Evolutionary conservation across 352 stramenopile species (phyloP), one percentile per base, ranked within the genome.

Genomic region (Globisporangium uncinulatum): DNA sequence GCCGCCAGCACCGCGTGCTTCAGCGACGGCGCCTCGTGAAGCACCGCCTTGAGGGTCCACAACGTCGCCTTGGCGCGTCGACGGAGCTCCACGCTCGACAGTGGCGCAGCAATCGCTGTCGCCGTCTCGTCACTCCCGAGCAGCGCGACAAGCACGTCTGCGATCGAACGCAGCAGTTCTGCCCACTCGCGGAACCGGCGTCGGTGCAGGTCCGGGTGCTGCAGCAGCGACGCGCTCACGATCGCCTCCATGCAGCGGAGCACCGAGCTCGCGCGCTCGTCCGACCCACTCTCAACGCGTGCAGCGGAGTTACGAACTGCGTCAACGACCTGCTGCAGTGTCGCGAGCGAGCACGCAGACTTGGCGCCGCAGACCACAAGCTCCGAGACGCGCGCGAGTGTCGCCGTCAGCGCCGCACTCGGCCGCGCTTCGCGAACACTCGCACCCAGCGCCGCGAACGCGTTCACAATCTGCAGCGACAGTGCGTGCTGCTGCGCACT

Each of bases 121-220:
- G 42, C 4, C 15, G 56, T 7, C 13, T 52, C 49, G 6, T 29
- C 29, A 20, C 36, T 54, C 6, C 37, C 17, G 11, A 54, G 37
- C 8, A 61, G 17, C 13, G 19, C 17, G 2, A 68, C 56, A 13
- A 89, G 60, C 4, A 77, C 63, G 2, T 65, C 65, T 4, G 64
- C 56, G 17, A 79, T 72, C 2, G 61, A 59, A 2, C 53, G 47
- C 6, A 89, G 54, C 44, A 87, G 42, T 1, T 20, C n/a, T 0
- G 73, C 66, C 81, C 79, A 91, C 20, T 83, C 65, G 13, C 39
- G 42, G 41, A 87, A 85, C 17, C 52, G 55, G n/a, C 61, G 58
- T n/a, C 71, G 79, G 55, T 87, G 67, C n/a, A 80, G 66, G 20
- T 91, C 78, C 2, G 51, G 54, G 29, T 81, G 78, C 44, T 68